Base-by-base conservation (phyloP, 2,329 filamentous ascomycete species). In the Colletotrichum cordylinicola region DNA sequence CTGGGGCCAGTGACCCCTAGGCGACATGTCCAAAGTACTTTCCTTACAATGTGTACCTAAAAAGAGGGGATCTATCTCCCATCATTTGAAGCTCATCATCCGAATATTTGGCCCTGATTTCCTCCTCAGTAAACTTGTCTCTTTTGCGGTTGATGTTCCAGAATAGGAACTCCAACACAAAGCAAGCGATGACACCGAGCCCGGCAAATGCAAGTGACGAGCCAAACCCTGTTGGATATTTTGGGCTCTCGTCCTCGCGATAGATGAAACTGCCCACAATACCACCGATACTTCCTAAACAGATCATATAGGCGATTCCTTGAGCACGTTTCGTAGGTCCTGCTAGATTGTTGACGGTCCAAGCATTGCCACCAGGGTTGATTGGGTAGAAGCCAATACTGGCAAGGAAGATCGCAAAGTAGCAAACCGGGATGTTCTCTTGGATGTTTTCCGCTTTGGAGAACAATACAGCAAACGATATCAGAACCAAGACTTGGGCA, bases 181-280 rank as follows among this genome's bases (percentile, higher is more conserved):
- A 58, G 0, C 82, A 80, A 4, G 80, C 79, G 6, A 83, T 29
- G 16, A 85, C 77, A 1, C 81, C 82, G 13, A 76, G 77, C 0
- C 70, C 77, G 2, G 78, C 82, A 67, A 86, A 82, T 2, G 82
- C 83, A 52, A 85, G 66, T 2, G 79, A 80, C 2, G 83, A 77
- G 0, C 83, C 83, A 39, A 82, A 86, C 0, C 84, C 84, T 0
- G 83, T 84, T 6, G 79, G 88, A 74, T 92, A 92, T 86, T 90
- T 87, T 0, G 90, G 89, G 6, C 77, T 79, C 69, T 82, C 80
- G 2, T 31, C 74, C 29, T 82, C 79, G 0, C 80, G 70, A 18
- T 80, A 81, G 64, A 82, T 82, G 29, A 78, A 81, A 4, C 79
- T 81, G 6, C 81, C 81, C 3, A 82, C 77, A 7, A 82, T 80